A percentile compares a stretch with the other conserved stretches of the same genome.
phyloP scores from a whole-genome alignment of 495 filamentous ascomycete genomes.

The Hypoxylon cercidicola region DNA sequence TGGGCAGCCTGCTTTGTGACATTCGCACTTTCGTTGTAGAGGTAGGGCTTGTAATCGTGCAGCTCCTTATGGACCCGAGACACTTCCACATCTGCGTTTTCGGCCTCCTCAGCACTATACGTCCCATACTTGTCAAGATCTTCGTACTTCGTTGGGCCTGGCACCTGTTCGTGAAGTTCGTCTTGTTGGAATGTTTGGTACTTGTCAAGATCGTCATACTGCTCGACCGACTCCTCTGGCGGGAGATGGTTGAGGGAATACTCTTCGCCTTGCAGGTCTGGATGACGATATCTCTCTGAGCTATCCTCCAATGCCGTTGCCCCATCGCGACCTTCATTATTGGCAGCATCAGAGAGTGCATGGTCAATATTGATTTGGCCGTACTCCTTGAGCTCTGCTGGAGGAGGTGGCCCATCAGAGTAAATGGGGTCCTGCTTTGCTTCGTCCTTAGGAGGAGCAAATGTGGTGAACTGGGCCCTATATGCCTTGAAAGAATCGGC shows the following conservation, averaged over 20 bases:
- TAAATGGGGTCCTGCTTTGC: constrained; percentile 39
- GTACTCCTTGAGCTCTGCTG: constrained; percentile 53
- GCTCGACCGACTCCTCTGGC: constrained; percentile 34
- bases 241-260: constrained; percentile 48
- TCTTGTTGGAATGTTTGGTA: constrained; percentile 22
- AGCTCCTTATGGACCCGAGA: no score
- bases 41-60: no score
- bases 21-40: no score
- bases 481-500: constrained; percentile 48
- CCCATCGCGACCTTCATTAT: constrained; percentile 1
- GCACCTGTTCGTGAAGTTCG: constrained; percentile 14
- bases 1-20: no score
- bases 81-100: no score
- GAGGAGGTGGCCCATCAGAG: constrained; percentile 49
- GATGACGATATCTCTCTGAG: constrained; percentile 3
- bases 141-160: constrained; percentile 29
- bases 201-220: constrained; percentile 44
- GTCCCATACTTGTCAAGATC: constrained; percentile 37
- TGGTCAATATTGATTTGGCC: constrained; percentile 46
- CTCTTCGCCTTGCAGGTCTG: constrained; percentile 43
- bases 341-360: constrained; percentile 25
- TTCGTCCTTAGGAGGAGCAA: constrained; percentile 37
- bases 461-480: constrained; percentile 49
- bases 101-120: no score
- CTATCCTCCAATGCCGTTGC: constrained; percentile 3